These are phyloP conservation scores for Suhomyces sp. DNA, from an alignment of 805 yeast genomes.

Conservation along the genomic window DNA sequence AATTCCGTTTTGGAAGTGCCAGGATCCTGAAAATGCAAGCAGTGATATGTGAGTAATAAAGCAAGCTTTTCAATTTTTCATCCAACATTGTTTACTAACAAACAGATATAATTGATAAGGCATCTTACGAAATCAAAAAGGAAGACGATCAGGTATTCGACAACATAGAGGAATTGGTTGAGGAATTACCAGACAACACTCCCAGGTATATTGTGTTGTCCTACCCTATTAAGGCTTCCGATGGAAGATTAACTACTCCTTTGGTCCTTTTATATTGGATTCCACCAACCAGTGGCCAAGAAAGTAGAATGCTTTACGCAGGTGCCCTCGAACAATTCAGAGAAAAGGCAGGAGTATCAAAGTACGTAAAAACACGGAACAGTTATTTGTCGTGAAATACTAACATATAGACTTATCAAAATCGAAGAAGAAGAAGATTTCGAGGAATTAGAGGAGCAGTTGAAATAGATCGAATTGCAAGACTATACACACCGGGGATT, in stretches of 20 bases:
- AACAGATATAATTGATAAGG: slow-evolving; percentile 54
- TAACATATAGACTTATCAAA: slow-evolving; percentile 51
- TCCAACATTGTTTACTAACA: no score
- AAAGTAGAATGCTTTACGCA: slow-evolving; percentile 83
- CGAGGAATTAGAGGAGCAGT: slow-evolving; percentile 49
- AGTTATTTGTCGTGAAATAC: slow-evolving; percentile 9
- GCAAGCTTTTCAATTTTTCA: no score
- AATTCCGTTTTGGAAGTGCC: slow-evolving; percentile 72
- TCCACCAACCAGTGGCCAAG: slow-evolving; percentile 83
- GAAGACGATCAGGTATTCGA: slow-evolving; percentile 49
- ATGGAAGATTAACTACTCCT: slow-evolving; percentile 74
- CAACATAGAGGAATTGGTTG: slow-evolving; percentile 61
- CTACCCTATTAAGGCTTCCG: slow-evolving; percentile 66
- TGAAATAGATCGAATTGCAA: no score
- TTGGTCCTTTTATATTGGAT: slow-evolving; percentile 82
- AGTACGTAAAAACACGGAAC: slow-evolving; percentile 33
- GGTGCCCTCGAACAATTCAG: slow-evolving; percentile 83
- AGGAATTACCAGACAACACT: slow-evolving; percentile 76
- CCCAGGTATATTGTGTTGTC: slow-evolving; percentile 78
- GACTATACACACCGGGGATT: no score
- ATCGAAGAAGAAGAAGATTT: slow-evolving; percentile 69
- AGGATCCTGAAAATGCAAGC: slow-evolving; percentile 63
- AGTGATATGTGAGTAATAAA: slow-evolving; percentile 50
- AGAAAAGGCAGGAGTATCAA: slow-evolving; percentile 73
- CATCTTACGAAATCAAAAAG: slow-evolving; percentile 48